Evolutionary conservation across 257 asterid species (phyloP), one percentile per base, ranked within the genome.

Genomic region (Forsythia suspensa): DNA sequence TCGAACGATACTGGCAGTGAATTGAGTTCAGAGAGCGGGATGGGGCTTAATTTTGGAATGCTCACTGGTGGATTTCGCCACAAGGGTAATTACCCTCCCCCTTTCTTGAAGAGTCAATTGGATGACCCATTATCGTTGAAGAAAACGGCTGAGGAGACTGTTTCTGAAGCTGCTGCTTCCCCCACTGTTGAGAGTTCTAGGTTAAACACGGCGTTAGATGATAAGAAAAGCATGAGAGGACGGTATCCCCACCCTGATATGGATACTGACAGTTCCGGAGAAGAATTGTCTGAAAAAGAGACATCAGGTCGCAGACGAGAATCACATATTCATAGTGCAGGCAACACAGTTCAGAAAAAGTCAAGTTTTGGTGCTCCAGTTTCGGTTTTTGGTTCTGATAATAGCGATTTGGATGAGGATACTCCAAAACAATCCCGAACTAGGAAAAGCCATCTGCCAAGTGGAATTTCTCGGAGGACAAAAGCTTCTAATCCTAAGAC

Each of bases 31-130:
- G 85, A 80, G 42, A 76, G 74, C 40, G 88, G 68, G 66, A 87
- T 39, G 71, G 89, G 81, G 61, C 89, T 95, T 82, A 86, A 85
- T 77, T 90, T 90, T 69, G 96, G 88, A 69, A 91, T 83, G 80
- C 86, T 95, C 82, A 93, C 97, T 3, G 99, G 99, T 74, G 98
- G 99, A 79, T 72, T 93, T 40, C 91, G 94, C 65, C 97, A 95
- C 61, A 95, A 93, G 86, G 87, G 92, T 41, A 73, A 87, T 79
- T 75, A 39, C 36, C 88, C 71, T 75, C 96, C 91, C 39, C 86
- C 94, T 75, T 86, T 79, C 86, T 76, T 83, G 51, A 92, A 88
- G 78, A 81, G 79, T 71, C 85, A 69, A 76, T 78, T 80, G 70
- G 88, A 81, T 72, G 80, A 34, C 44, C 76, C 91, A 46, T 72